Conservation (phyloP, 352 stramenopile species). For the Globisporangium emineosum region DNA sequence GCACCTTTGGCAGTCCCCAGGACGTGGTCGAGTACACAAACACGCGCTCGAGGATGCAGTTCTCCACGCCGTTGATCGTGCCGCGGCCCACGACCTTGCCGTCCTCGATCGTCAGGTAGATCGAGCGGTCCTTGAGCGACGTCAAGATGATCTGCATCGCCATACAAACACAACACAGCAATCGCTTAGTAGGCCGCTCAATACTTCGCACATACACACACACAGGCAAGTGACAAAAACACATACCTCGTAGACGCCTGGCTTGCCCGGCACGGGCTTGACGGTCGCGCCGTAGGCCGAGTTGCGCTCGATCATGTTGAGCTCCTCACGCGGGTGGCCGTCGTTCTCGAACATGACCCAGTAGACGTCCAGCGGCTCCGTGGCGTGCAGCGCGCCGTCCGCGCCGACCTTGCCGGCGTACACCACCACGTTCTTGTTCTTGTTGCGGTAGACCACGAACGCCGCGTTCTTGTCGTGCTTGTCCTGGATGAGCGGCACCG, state of each 20-base stretch:
- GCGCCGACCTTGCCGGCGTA: slow-evolving; percentile 67
- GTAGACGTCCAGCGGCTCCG: slow-evolving; percentile 80
- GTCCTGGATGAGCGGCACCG: slow-evolving; percentile 65
- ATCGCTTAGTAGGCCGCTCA: not conserved
- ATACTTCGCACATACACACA: slow-evolving; percentile 1
- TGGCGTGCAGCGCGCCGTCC: slow-evolving; percentile 59
- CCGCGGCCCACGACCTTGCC: slow-evolving; percentile 67
- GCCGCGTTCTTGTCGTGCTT: slow-evolving; percentile 74
- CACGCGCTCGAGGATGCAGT: slow-evolving; percentile 74
- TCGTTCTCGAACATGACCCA: slow-evolving; percentile 91
- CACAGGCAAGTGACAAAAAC: not conserved
- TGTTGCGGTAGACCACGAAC: slow-evolving; percentile 89
- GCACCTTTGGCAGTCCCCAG: slow-evolving; percentile 80
- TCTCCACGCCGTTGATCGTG: slow-evolving; percentile 69
- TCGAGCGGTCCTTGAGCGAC: slow-evolving; percentile 80
- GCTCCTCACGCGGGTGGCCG: slow-evolving; percentile 70
- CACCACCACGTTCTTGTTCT: slow-evolving; percentile 89
- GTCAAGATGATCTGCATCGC: slow-evolving; percentile 45
- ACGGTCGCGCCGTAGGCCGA: slow-evolving; percentile 77
- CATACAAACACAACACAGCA: not conserved
- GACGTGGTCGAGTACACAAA: slow-evolving; percentile 85
- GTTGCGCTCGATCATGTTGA: slow-evolving; percentile 88
- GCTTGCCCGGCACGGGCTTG: slow-evolving; percentile 62
- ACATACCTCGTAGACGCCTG: slow-evolving; percentile 67
- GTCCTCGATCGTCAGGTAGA: slow-evolving; percentile 73